Evolutionary conservation across 2,329 filamentous ascomycete species (phyloP), one percentile per base, ranked within the genome.

Genomic region (Botrytis byssoidea): DNA sequence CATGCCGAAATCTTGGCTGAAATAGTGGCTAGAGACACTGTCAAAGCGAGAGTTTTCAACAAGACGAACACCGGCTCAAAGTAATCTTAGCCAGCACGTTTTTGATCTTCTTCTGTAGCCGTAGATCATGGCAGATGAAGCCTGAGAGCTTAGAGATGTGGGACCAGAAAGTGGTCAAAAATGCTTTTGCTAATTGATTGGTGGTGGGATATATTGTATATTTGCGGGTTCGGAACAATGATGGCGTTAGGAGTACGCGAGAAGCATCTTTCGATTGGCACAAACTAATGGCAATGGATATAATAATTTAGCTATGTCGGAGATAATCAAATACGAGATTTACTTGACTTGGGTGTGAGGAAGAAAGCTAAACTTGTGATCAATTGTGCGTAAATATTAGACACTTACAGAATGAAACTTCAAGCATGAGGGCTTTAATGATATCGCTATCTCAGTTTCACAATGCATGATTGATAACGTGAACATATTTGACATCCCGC

Each of bases 91-190:
- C 5, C 12, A 55, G 12, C 25, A 16, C 5, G 25, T 5, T 55
- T 3, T n/a, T n/a, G 48, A n/a, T 7, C n/a, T n/a, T 3, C 2
- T 16, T n/a, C 5, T 0, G 25, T n/a, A 7, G 16, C 12, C 5
- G 3, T 16, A 4, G 4, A 55, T 7, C 12, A 55, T 9, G 12
- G 16, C 0, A 55, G 12, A 5, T 44, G 16, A 44, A 7, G 16
- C 1, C 16, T 18, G 16, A 44, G 16, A 20, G 6, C 16, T 18
- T 7, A 44, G 42, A 18, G 6, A 44, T 5, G 5, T 18, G 0
- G 42, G 42, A 20, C 4, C 16, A 44, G 42, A 20, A 44, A 44
- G 42, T 44, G 42, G 16, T 18, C 16, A 44, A 44, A 7, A 1
- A 44, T 55, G 12, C 48, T 55, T 14, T n/a, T 2, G 5, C 12